Evolutionary conservation across 2,329 filamentous ascomycete species (phyloP).

Genomic region (Ophiostoma sp.): DNA sequence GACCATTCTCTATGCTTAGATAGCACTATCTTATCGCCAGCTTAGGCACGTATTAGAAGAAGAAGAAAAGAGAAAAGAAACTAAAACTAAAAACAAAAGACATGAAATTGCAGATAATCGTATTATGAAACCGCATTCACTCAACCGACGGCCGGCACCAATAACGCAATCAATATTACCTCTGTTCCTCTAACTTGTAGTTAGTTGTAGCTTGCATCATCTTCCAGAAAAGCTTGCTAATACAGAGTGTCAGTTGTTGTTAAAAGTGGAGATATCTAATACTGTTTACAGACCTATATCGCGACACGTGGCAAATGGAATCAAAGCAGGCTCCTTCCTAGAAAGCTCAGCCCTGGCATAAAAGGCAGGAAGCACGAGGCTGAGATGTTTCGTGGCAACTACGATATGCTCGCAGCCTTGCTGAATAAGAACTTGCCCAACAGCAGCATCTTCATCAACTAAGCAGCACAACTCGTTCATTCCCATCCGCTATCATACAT

Average conservation of each 20-base stretch:
- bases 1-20: neutral
- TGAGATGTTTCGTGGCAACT: neutral
- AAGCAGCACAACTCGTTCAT: neutral
- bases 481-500: neutral
- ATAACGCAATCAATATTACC: no score
- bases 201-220: neutral
- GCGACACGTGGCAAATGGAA: slow-evolving; percentile 6
- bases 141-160: no score
- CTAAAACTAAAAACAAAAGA: no score
- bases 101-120: no score
- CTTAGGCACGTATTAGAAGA: neutral
- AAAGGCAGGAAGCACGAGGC: neutral
- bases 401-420: neutral
- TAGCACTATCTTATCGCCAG: neutral
- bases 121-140: no score
- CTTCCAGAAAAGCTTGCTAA: neutral
- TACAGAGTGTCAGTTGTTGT: neutral
- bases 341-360: neutral
- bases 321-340: neutral
- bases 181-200: no score
- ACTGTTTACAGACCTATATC: neutral
- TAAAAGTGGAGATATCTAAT: neutral
- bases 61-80: no score
- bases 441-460: neutral
- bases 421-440: neutral